These are phyloP conservation scores for Obba rivulosa DNA, from an alignment of 768 basidiomycete genomes.

Conservation along the genomic window DNA sequence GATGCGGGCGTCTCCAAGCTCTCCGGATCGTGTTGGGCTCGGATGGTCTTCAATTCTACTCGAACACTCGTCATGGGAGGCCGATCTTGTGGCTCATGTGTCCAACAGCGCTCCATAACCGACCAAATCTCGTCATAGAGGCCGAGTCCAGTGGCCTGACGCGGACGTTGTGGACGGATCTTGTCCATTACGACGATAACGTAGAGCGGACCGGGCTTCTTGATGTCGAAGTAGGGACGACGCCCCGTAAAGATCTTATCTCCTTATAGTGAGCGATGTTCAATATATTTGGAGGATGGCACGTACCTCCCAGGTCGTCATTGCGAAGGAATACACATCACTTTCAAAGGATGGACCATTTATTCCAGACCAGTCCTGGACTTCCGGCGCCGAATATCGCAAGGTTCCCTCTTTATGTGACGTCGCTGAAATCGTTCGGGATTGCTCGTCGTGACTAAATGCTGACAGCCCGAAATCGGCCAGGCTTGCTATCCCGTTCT, in stretches of 20 bases:
- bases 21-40: no score
- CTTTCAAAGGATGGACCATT: slow-evolving; percentile 4
- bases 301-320: slow-evolving; percentile 14
- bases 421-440: background rate
- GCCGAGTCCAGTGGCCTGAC: background rate
- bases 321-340: slow-evolving; percentile 16
- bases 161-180: slow-evolving; percentile 1
- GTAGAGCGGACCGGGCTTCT: no score
- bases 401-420: slow-evolving; percentile 3
- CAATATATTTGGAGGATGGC: no score
- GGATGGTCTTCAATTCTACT: no score
- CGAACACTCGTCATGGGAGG: background rate
- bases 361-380: slow-evolving; percentile 2
- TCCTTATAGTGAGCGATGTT: background rate
- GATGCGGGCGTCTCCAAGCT: no score
- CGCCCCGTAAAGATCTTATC: slow-evolving; percentile 2
- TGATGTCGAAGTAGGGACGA: background rate
- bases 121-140: slow-evolving; percentile 3
- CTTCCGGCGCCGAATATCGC: slow-evolving; percentile 18
- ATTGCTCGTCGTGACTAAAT: slow-evolving; percentile 1
- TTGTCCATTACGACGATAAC: no score
- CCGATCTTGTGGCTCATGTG: background rate
- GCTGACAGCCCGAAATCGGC: slow-evolving; percentile 21
- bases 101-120: slow-evolving; percentile 5
- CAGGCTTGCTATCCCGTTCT: slow-evolving; percentile 12